Conservation (phyloP, 2,329 filamentous ascomycete species). For the Daldinia sp. region DNA sequence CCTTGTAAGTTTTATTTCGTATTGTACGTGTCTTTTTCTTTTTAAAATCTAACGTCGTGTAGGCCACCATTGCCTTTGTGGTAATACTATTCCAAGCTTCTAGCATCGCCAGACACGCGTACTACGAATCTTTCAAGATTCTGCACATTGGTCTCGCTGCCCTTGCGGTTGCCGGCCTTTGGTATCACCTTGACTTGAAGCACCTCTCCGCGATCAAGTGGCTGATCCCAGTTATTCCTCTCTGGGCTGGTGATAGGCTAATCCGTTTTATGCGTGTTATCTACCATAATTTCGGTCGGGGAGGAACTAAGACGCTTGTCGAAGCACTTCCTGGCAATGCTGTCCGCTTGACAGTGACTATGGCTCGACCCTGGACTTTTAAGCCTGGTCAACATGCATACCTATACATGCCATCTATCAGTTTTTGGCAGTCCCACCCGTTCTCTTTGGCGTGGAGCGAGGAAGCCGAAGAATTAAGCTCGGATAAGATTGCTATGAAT, state of each 20-base stretch:
- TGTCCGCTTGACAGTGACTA: conserved; percentile 74
- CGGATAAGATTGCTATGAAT: conserved; percentile 66
- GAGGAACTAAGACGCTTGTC: conserved; percentile 73
- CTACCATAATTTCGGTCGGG: conserved; percentile 72
- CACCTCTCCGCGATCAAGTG: conserved; percentile 64
- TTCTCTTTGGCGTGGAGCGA: conserved; percentile 84
- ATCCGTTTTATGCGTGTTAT: conserved; percentile 66
- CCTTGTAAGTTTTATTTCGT: conserved; percentile 58
- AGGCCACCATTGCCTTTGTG: conserved; percentile 68
- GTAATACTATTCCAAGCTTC: conserved; percentile 73
- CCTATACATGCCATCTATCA: conserved; percentile 77
- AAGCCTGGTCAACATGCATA: conserved; percentile 81
- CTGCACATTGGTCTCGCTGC: conserved; percentile 73
- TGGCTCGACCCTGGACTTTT: conserved; percentile 81
- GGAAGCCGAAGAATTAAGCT: conserved; percentile 61
- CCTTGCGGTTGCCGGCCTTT: conserved; percentile 68
- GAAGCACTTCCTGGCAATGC: conserved; percentile 81
- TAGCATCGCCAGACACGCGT: conserved; percentile 77
- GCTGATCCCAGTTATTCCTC: conserved; percentile 66
- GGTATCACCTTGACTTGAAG: conserved; percentile 69
- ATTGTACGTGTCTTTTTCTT: neutral
- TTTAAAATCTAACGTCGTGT: conserved; percentile 28
- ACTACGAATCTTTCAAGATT: conserved; percentile 80
- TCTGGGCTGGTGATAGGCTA: conserved; percentile 73
- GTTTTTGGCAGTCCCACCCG: conserved; percentile 78